Evolutionary conservation across 1,284 basidiomycete species (phyloP), one percentile per base, ranked within the genome.

Genomic region (Filobasidium uniguttulatum): DNA sequence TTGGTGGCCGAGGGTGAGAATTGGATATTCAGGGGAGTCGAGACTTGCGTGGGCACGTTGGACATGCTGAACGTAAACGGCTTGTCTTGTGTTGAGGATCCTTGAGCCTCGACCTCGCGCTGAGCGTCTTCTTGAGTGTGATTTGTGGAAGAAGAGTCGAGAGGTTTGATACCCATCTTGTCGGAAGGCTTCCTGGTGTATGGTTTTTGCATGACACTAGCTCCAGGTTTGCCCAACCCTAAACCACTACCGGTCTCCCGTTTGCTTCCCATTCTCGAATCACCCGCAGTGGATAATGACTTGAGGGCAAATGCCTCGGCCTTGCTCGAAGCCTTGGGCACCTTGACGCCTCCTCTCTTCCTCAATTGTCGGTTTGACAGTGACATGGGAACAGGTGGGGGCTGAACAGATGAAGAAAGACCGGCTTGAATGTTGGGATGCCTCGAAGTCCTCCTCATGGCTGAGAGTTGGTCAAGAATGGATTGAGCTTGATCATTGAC

Each of bases 1-100:
- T 43, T 43, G 40, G 40, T 43, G 5, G 40, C 40, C 10, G 40
- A 43, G 25, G 40, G 40, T n/a, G 40, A 43, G 40, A 43, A 43
- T 20, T 43, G 40, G 22, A 43, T 43, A 26, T 43, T 43, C 25
- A 43, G 15, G 12, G 40, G 40, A 17, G 15, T 26, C 40, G 40
- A 28, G 15, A 43, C 40, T 15, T 43, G 26, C 25, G 40, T 43
- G 8, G 40, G 40, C 17, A 26, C 40, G 26, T 43, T 43, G 23
- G 40, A 12, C 40, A 43, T 43, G 23, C 40, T 43, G 15, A 43
- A 43, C 4, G 26, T 29, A 26, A 43, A 43, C 15, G 40, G 40
- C 26, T 43, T 26, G 3, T 43, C 40, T 43, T 15, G 3, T 43
- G 5, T 20, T 43, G 17, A 19, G n/a, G 15, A 19, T 40, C n/a